phyloP scores from a whole-genome alignment of 2,329 filamentous ascomycete genomes.

The Lecanicillium sp. region DNA sequence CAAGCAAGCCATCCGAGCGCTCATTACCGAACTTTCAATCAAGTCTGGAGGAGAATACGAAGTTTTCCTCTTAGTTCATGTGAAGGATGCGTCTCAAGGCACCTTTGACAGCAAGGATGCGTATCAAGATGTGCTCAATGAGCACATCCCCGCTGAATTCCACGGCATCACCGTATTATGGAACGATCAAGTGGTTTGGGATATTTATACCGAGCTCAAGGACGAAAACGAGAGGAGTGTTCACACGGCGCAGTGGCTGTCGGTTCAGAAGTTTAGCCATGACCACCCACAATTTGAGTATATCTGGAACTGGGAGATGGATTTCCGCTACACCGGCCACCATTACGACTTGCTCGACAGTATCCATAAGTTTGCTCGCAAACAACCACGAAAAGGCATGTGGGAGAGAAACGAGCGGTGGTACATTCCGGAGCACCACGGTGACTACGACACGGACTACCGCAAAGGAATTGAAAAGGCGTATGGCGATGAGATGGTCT shows the following conservation, averaged over 20 bases:
- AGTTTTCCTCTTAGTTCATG: conserved; percentile 71
- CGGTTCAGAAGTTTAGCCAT: conserved; percentile 67
- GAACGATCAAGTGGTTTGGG: conserved; percentile 66
- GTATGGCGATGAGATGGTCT: conserved; percentile 49
- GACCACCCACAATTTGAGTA: conserved; percentile 74
- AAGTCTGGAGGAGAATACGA: conserved; percentile 75
- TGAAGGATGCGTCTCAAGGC: conserved; percentile 53
- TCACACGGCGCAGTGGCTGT: conserved; percentile 60
- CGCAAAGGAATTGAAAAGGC: conserved; percentile 52
- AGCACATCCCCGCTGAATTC: conserved; percentile 62
- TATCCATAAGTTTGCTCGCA: conserved; percentile 53
- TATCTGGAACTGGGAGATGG: conserved; percentile 85
- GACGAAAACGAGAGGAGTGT: conserved; percentile 47
- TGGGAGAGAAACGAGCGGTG: conserved; percentile 69
- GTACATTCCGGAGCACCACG: conserved; percentile 63
- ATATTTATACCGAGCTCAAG: conserved; percentile 69
- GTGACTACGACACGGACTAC: conserved; percentile 60
- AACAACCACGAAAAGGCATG: conserved; percentile 62
- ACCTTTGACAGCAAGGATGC: conserved; percentile 52
- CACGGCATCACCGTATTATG: conserved; percentile 64
- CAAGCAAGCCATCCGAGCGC: conserved; percentile 67
- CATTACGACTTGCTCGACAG: conserved; percentile 73
- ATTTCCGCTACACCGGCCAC: conserved; percentile 71
- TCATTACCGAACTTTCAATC: conserved; percentile 70
- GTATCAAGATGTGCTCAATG: conserved; percentile 52